Evolutionary conservation across 257 asterid genomes (phyloP).

Genomic region (Paulownia fortunei): DNA sequence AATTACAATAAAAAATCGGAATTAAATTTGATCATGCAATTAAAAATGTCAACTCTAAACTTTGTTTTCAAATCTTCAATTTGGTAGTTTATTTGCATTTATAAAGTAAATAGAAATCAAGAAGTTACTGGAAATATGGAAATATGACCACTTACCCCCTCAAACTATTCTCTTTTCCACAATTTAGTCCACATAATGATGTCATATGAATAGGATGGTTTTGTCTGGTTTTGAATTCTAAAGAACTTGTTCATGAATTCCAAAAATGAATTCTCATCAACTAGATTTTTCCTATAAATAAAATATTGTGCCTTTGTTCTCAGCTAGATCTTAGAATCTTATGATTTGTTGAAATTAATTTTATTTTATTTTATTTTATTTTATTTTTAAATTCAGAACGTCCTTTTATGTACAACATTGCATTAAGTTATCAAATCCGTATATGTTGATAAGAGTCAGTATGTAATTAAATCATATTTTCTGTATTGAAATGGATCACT

Average conservation of each 20-base stretch:
- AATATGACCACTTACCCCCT: neutral
- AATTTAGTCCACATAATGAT: constrained; percentile 7
- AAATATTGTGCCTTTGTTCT: neutral
- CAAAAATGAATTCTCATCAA: neutral
- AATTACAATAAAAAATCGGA: neutral
- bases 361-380: constrained; percentile 11
- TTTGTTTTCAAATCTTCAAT: neutral
- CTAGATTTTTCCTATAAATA: constrained; percentile 1
- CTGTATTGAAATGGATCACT: neutral
- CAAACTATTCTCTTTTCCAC: neutral
- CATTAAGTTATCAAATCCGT: constrained; percentile 24
- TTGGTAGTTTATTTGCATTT: neutral
- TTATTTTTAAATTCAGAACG: neutral
- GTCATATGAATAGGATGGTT: neutral
- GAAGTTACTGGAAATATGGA: neutral
- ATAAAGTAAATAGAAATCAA: neutral
- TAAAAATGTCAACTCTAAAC: constrained; percentile 12
- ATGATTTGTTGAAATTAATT: neutral
- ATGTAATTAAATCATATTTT: neutral
- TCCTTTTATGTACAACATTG: neutral
- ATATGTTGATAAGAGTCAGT: constrained; percentile 23
- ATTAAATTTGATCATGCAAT: constrained; percentile 2
- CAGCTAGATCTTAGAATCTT: constrained; percentile 32
- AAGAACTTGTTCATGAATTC: constrained; percentile 13
- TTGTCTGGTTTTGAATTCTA: neutral